Evolutionary conservation across 768 basidiomycete genomes (phyloP).

Genomic region (Calocybe gangraenosa): DNA sequence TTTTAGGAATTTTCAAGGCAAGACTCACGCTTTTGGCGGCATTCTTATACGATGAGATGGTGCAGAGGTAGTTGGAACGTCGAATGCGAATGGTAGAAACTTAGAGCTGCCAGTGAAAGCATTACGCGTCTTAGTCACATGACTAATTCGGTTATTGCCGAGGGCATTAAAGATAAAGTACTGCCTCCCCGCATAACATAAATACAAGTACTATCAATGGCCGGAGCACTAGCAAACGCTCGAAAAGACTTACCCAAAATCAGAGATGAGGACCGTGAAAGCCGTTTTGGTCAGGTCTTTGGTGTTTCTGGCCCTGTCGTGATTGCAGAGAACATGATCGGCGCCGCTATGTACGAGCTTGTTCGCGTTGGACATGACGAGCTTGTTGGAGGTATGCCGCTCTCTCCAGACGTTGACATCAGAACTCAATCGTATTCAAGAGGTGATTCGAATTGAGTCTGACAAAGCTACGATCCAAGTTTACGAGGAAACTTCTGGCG

Average conservation of each 20-base stretch:
- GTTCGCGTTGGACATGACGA: conserved; percentile 99
- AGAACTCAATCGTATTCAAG: conserved; percentile 33
- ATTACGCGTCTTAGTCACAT: conserved; percentile 33
- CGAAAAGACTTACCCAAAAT: conserved; percentile 85
- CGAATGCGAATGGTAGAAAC: not conserved
- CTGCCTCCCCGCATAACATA: not conserved
- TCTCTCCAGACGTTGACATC: not conserved
- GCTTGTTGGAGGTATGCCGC: conserved; percentile 82
- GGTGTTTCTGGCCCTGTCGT: conserved; percentile 99
- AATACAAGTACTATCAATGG: conserved; percentile 47
- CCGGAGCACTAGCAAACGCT: conserved; percentile 90
- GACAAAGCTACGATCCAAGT: conserved; percentile 99
- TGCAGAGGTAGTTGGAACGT: not conserved
- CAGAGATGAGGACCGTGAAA: conserved; percentile 86
- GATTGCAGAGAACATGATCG: conserved; percentile 93
- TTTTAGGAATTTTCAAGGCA: conserved; percentile 8
- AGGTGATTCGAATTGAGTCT: conserved; percentile 98
- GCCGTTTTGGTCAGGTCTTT: conserved; percentile 81
- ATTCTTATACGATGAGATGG: conserved; percentile 37
- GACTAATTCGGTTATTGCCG: conserved; percentile 18
- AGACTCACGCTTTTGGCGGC: conserved; percentile 94
- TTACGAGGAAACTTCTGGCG: conserved; percentile 98
- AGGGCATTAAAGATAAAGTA: not conserved
- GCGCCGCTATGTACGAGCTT: conserved; percentile 96
- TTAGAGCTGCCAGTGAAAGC: too few species aligned